Conservation (phyloP, 2,329 filamentous ascomycete genomes). For the Cladosporium velox region DNA sequence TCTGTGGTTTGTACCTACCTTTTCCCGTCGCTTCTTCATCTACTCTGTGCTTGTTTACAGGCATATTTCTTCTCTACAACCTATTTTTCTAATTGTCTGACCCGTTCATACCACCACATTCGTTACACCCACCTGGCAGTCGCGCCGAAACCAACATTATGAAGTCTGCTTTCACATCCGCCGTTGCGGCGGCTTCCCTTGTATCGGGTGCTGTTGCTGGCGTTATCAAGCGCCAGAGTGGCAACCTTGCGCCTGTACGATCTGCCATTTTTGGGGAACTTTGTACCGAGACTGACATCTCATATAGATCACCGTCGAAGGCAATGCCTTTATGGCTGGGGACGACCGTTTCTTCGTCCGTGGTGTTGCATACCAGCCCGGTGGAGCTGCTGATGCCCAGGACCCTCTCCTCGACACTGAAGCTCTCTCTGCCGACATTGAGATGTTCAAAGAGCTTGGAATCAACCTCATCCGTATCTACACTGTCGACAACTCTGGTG, state of each 20-base stretch:
- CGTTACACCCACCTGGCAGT: constrained; percentile 9
- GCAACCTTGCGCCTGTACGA: constrained; percentile 16
- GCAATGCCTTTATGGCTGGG: constrained; percentile 58
- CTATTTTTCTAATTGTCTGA: constrained; percentile 14
- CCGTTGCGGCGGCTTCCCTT: constrained; percentile 17
- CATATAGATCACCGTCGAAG: constrained; percentile 27
- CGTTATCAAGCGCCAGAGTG: constrained; percentile 18
- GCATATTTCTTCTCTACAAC: constrained; percentile 4
- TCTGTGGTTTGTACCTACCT: neutral
- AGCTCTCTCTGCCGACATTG: constrained; percentile 75
- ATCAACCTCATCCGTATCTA: constrained; percentile 91
- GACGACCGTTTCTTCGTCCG: constrained; percentile 62
- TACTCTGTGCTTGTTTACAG: neutral
- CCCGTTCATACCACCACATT: constrained; percentile 3
- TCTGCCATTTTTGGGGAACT: neutral
- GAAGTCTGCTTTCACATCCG: constrained; percentile 21
- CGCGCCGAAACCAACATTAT: constrained; percentile 10
- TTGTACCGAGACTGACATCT: neutral
- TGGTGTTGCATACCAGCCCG: constrained; percentile 57
- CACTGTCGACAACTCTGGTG: constrained; percentile 81
- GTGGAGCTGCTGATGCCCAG: constrained; percentile 61
- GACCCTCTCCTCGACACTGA: constrained; percentile 74
- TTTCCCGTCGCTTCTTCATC: constrained; percentile 18
- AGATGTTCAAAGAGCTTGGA: constrained; percentile 77
- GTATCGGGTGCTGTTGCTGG: constrained; percentile 17